Conservation (phyloP, 1,284 basidiomycete species). For the Rhodotorula sp. region DNA sequence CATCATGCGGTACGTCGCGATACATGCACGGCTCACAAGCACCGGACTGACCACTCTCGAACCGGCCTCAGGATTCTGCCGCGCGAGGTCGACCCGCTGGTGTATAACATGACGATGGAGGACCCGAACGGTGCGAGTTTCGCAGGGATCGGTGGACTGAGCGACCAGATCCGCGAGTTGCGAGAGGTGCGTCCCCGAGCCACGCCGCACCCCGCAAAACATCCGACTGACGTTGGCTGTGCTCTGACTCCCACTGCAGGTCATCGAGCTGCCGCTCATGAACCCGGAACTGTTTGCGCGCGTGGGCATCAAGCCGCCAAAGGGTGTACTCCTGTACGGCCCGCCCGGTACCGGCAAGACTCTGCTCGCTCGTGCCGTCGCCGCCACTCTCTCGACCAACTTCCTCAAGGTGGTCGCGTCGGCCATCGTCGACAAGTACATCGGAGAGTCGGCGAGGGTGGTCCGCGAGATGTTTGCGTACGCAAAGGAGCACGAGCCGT, state of each 20-base stretch:
- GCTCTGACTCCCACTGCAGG: conserved; percentile 53
- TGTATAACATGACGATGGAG: conserved; percentile 99
- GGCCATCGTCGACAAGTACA: conserved; percentile 99
- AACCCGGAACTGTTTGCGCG: conserved; percentile 93
- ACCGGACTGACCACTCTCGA: background rate
- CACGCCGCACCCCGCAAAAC: too few species aligned
- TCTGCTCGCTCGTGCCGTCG: conserved; percentile 89
- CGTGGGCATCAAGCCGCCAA: conserved; percentile 94
- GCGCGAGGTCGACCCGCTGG: conserved; percentile 94
- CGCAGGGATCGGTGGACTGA: conserved; percentile 93
- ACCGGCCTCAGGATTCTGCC: conserved; percentile 65
- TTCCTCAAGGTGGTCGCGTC: conserved; percentile 98
- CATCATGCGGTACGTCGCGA: conserved; percentile 70
- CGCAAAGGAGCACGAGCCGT: conserved; percentile 94
- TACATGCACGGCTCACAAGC: background rate
- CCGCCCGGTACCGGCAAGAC: conserved; percentile 97
- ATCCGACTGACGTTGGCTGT: background rate
- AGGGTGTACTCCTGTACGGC: conserved; percentile 88
- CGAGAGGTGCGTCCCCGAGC: conserved; percentile 66
- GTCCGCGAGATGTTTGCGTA: conserved; percentile 99
- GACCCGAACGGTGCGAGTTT: conserved; percentile 94
- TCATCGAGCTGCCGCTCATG: conserved; percentile 92
- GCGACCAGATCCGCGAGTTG: conserved; percentile 94
- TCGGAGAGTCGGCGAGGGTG: conserved; percentile 92
- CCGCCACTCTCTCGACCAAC: conserved; percentile 91